Conservation (phyloP, 2,329 filamentous ascomycete species). For the Claviceps purpurea region DNA sequence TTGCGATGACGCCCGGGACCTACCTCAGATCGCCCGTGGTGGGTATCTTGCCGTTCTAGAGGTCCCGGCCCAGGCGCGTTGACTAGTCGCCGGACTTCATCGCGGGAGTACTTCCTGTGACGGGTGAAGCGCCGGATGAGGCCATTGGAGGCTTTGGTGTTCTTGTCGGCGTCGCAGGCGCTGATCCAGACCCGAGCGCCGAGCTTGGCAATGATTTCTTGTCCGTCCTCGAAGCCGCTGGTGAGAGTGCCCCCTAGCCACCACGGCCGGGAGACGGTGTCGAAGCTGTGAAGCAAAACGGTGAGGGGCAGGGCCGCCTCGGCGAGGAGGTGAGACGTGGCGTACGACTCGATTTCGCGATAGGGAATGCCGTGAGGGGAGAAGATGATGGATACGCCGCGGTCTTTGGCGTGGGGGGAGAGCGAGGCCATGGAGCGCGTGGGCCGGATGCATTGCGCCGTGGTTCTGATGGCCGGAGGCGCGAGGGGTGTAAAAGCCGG, state of each 20-base stretch:
- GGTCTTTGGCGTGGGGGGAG: conserved; percentile 20
- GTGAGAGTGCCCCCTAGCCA: conserved; percentile 47
- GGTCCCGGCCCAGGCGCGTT: conserved; percentile 1
- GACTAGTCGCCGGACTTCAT: conserved; percentile 30
- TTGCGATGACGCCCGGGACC: conserved; percentile 7
- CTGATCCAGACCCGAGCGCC: conserved; percentile 20
- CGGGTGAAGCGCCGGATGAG: conserved; percentile 36
- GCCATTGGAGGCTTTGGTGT: conserved; percentile 27
- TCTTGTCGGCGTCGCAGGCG: conserved; percentile 35
- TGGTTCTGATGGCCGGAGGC: conserved; percentile 21
- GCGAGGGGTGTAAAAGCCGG: conserved; percentile 18
- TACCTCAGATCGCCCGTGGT: neutral
- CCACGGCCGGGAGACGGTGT: conserved; percentile 45
- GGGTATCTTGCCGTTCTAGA: neutral
- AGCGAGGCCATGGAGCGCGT: conserved; percentile 23
- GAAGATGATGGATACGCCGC: conserved; percentile 47
- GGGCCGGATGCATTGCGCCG: conserved; percentile 21
- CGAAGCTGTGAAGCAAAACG: conserved; percentile 51
- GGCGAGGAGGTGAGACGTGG: conserved; percentile 39
- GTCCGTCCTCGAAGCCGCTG: conserved; percentile 41
- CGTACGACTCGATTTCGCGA: conserved; percentile 39
- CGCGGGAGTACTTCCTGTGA: conserved; percentile 27
- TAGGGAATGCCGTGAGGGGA: conserved; percentile 50
- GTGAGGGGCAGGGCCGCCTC: conserved; percentile 48
- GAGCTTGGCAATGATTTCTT: conserved; percentile 24